Base-by-base conservation (phyloP, 306 rosid genomes). In the Vigna unguiculata region DNA sequence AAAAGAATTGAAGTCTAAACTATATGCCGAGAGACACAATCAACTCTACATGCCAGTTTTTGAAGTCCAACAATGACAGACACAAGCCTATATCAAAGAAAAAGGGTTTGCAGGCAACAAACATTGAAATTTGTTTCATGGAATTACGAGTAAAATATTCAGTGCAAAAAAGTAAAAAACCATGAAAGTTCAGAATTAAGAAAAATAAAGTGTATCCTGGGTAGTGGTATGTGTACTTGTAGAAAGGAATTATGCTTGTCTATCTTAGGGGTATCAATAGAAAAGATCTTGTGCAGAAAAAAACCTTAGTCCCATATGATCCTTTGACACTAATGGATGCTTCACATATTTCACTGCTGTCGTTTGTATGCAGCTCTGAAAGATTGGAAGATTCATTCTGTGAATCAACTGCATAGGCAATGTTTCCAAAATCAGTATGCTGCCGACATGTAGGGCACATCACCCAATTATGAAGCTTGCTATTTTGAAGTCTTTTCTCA, bases 371-470 rank as follows among this genome's bases (percentile, higher is more conserved):
- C 62, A 59, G 82, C 76, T 78, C 66, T 63, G 90, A 78, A 32
- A 91, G 78, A 80, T 71, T 52, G 82, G 81, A 79, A 77, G 85
- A 69, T 81, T 86, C 88, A 22, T 80, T 84, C 76, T 84, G 83
- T 46, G 81, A 69, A 81, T 95, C 97, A 88, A 86, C 93, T 54
- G 92, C 97, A 85, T 85, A 92, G 22, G 97, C 97, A 82, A 92
- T 95, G 87, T 89, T 90, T 46, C 87, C 92, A 82, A 89, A 87
- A 83, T 92, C 93, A 3, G 93, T 90, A 77, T 83, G 97, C 76
- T 92, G 97, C 72, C 97, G 93, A 78, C 98, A 95, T 70, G 97
- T 95, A 46, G 98, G 97, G 84, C 98, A 92, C 88, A 87, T 90
- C 74, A 95, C 92, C 97, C 97, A 92, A 81, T 86, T 89, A 68